Evolutionary conservation across 192 early-diverging fungal species (phyloP), one percentile per base, ranked within the genome.

Genomic region (Linnemannia exigua): DNA sequence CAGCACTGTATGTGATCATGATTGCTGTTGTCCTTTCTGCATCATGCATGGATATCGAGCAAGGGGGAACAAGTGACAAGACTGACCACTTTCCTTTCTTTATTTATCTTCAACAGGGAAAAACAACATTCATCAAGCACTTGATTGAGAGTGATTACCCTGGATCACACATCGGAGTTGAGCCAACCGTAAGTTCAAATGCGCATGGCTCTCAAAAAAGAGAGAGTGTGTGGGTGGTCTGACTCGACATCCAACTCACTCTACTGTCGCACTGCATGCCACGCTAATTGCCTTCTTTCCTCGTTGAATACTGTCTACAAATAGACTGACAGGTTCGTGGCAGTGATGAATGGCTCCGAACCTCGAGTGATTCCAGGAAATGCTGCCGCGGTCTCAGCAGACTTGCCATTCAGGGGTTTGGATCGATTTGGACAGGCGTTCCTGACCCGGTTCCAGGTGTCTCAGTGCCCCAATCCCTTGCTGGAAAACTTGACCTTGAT

Each of bases 271-370:
- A 31, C 28, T 31, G 28, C 58, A 63, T 63, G 25, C 15, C 25
- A 63, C 28, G 28, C 58, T 12, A 31, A 44, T 44, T 44, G 41
- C 41, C 31, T 33, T 71, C n/a, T 74, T 48, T 67, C 20, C 54
- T 68, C 37, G 19, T 48, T 12, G 33, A 72, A 86, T n/a, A 22
- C 41, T 63, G 14, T 69, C 38, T 20, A 7, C 33, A 46, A 70
- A 38, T 89, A 94, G 84, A 97, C 96, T 1, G 96, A 97, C 87
- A 88, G 95, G n/a, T 97, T 97, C 73, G 94, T 97, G 14, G 96
- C 96, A 3, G 94, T 97, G 41, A 96, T 96, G 95, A 87, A 91
- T 70, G 92, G 94, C 1, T 71, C 89, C 0, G 93, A 95, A 73
- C 48, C 84, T 0, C 31, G 84, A 36, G 84, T 96, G 36, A 96